Evolutionary conservation across 441 rosid genomes (phyloP), one percentile per base, ranked within the genome.

Genomic region (Bruguiera hainesii): DNA sequence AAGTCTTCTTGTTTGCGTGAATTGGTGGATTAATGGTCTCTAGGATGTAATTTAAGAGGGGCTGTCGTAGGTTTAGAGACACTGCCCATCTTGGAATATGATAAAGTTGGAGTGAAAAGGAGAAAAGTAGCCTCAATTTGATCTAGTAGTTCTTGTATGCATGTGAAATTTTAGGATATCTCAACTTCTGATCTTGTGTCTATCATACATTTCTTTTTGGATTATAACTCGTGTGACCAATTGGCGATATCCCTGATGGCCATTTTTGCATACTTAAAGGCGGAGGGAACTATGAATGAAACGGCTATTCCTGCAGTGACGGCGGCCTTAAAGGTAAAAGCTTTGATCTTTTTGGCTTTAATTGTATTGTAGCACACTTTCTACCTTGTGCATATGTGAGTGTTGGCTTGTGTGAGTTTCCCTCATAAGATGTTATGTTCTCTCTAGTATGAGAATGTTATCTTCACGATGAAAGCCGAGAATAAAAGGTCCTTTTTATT

Each of bases 261-360:
- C 68, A 58, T 4, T 75, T 67, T 56, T 74, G 51, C 52, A 37
- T 59, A 53, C 71, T 19, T 79, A 79, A 74, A 95, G 97, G 98
- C 97, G 39, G 98, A 95, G 76, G 99, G 99, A 70, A 70, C 80
- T n/a, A 82, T 95, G 87, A 91, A 65, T 57, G 99, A 90, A 81
- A 31, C 85, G 28, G 86, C 83, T 58, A 80, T 89, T 76, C 89
- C 94, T 60, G 76, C 71, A 19, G 91, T 88, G 60, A 82, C 87
- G 16, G 73, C 65, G 69, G 98, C 93, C 56, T 84, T 95, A 63
- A 85, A 95, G 97, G 99, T 95, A 76, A 29, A 21, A 19, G 33
- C 30, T 71, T 65, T 48, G 39, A 1, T 50, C 35, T 37, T 28
- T 49, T 1, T 29, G 25, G 35, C 16, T 28, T 65, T 0, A 20